A percentile compares a stretch with the other conserved stretches of the same genome.
Evolutionary conservation across 2,329 filamentous ascomycete species (phyloP).

Genomic region (Paecilomyces variotii): DNA sequence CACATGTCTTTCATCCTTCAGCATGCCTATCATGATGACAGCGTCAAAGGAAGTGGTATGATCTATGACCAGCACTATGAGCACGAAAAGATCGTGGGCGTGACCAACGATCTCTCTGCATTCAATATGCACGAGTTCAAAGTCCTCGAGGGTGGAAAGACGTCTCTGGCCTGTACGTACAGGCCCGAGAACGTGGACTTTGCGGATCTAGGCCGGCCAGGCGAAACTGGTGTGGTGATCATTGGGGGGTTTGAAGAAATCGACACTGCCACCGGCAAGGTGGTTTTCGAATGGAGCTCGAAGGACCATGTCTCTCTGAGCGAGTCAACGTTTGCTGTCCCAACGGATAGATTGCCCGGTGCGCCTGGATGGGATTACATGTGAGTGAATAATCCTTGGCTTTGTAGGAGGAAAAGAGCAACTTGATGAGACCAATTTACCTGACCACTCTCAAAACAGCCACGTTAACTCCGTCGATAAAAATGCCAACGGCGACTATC

Average conservation of each 20-base stretch:
- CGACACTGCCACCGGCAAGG: slow-evolving; percentile 26
- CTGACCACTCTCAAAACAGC: slow-evolving; percentile 8
- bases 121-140: slow-evolving; percentile 38
- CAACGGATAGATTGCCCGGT: slow-evolving; percentile 6
- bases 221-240: slow-evolving; percentile 19
- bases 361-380: slow-evolving; percentile 1
- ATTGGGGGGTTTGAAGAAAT: slow-evolving; percentile 31
- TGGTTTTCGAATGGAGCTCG: slow-evolving; percentile 30
- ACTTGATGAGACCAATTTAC: neutral
- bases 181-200: slow-evolving; percentile 14
- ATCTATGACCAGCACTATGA: slow-evolving; percentile 43
- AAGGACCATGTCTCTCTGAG: slow-evolving; percentile 22
- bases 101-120: slow-evolving; percentile 16
- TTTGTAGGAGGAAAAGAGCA: slow-evolving; percentile 15
- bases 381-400: slow-evolving; percentile 10
- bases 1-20: slow-evolving; percentile 4
- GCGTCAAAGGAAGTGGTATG: slow-evolving; percentile 34
- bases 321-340: slow-evolving; percentile 19
- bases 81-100: slow-evolving; percentile 32
- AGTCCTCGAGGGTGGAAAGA: slow-evolving; percentile 26
- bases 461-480: slow-evolving; percentile 37
- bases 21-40: slow-evolving; percentile 9
- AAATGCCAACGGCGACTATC: slow-evolving; percentile 30
- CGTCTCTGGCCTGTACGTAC: slow-evolving; percentile 24
- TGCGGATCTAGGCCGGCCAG: slow-evolving; percentile 22